These are phyloP conservation scores for Nemania diffusa DNA, from an alignment of 2,329 filamentous ascomycete species.

Conservation along the genomic window DNA sequence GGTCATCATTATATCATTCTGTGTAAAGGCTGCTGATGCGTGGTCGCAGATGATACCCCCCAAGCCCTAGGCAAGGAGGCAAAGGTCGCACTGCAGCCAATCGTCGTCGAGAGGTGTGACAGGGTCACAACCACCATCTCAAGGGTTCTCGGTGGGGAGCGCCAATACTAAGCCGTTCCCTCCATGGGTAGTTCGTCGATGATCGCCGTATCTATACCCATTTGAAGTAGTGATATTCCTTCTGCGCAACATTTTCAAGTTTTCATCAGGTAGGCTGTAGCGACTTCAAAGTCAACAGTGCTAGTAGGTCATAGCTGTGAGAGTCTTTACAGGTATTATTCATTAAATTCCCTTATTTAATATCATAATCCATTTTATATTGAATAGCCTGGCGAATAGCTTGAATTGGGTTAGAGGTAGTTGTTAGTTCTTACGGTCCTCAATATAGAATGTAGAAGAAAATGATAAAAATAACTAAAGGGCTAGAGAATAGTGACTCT, in stretches of 20 bases:
- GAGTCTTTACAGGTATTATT: too few relatives aligned
- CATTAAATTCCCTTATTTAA: too few relatives aligned
- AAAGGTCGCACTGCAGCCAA: constrained; percentile 11
- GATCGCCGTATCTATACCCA: constrained; percentile 12
- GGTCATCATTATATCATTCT: constrained; percentile 34
- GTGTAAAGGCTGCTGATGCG: neutral
- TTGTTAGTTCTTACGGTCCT: too few relatives aligned
- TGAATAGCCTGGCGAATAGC: too few relatives aligned
- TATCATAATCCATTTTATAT: too few relatives aligned
- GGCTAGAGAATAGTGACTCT: too few relatives aligned
- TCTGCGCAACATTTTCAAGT: neutral
- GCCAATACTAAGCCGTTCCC: constrained; percentile 12
- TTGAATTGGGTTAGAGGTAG: too few relatives aligned
- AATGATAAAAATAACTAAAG: too few relatives aligned
- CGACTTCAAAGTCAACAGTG: neutral
- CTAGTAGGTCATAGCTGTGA: too few relatives aligned
- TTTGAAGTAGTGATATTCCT: constrained; percentile 12
- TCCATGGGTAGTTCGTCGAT: constrained; percentile 1
- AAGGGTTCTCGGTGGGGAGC: constrained; percentile 10
- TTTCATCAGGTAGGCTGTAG: neutral
- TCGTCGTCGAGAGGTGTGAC: constrained; percentile 1
- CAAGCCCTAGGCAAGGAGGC: constrained; percentile 10
- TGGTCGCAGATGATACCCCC: constrained; percentile 20
- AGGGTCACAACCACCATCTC: constrained; percentile 3
- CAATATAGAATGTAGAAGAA: too few relatives aligned